Percentiles rank a stretch among this genome's conserved stretches.
Evolutionary conservation across 1,139 yeast genomes (phyloP).

Genomic region (Meyerozyma elateridarum): DNA sequence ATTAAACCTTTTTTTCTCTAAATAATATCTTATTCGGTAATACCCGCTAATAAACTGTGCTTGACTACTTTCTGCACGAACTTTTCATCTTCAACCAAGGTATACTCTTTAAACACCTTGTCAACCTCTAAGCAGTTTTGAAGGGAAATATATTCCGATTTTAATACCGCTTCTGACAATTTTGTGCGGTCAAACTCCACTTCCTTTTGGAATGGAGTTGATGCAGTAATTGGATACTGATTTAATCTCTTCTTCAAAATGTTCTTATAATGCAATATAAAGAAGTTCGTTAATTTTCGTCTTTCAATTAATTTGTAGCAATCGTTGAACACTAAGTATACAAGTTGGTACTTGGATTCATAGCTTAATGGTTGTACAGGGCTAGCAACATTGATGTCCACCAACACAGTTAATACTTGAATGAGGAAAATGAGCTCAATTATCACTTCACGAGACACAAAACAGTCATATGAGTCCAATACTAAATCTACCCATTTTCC

Average conservation of each 20-base stretch:
- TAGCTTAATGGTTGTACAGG: constrained; percentile 26
- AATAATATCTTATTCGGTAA: constrained; percentile 4
- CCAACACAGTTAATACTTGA: constrained; percentile 46
- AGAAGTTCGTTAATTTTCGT: constrained; percentile 34
- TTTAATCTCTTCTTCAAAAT: constrained; percentile 32
- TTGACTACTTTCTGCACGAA: constrained; percentile 53
- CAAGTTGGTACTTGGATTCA: constrained; percentile 26
- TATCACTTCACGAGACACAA: constrained; percentile 48
- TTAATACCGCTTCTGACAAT: constrained; percentile 52
- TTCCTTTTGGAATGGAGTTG: constrained; percentile 18
- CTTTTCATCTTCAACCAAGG: constrained; percentile 52
- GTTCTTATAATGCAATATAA: constrained; percentile 25
- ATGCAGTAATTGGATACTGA: constrained; percentile 36
- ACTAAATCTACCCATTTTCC: constrained; percentile 44
- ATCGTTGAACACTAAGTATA: constrained; percentile 44
- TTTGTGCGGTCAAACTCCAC: constrained; percentile 16
- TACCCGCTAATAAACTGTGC: constrained; percentile 35
- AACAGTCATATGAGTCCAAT: constrained; percentile 59
- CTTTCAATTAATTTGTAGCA: constrained; percentile 43
- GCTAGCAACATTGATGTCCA: constrained; percentile 27
- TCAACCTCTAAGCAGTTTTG: constrained; percentile 33
- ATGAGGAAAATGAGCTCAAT: constrained; percentile 53
- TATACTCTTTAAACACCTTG: constrained; percentile 28
- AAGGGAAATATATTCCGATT: constrained; percentile 50
- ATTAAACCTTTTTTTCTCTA: neutral